A percentile compares a stretch with the other conserved stretches of the same genome.
These are phyloP conservation scores for Magnaporthiopsis incrustans DNA, from an alignment of 2,329 filamentous ascomycete species.

Conservation along the genomic window DNA sequence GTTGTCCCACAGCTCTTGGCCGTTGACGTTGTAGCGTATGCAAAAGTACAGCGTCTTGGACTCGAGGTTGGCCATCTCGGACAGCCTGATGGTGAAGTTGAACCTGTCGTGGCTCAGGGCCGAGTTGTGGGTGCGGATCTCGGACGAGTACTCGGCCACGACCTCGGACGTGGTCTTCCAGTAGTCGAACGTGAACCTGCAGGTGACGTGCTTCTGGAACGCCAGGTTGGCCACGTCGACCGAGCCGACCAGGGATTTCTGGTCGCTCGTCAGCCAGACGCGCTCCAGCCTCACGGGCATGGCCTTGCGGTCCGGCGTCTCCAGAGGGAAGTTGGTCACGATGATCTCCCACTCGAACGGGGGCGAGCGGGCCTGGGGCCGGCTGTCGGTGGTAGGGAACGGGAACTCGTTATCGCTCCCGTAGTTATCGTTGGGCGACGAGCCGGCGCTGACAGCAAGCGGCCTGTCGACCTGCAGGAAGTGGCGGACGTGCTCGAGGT, in stretches of 20 bases:
- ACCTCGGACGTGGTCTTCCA: constrained; percentile 99
- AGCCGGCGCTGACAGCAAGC: constrained; percentile 89
- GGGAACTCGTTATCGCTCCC: constrained; percentile 87
- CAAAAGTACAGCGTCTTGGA: constrained; percentile 90
- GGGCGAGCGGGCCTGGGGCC: constrained; percentile 27
- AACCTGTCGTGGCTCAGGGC: constrained; percentile 72
- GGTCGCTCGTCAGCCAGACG: constrained; percentile 79
- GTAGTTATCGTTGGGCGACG: constrained; percentile 82
- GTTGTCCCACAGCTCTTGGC: constrained; percentile 92
- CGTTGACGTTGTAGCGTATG: constrained; percentile 76
- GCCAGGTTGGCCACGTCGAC: constrained; percentile 81
- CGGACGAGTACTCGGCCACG: constrained; percentile 75
- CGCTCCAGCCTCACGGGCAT: constrained; percentile 74
- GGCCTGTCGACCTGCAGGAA: constrained; percentile 92
- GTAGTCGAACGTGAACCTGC: constrained; percentile 91
- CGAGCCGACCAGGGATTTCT: constrained; percentile 76
- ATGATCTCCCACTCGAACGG: constrained; percentile 82
- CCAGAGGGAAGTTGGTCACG: constrained; percentile 72
- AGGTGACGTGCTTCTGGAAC: constrained; percentile 83
- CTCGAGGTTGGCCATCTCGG: constrained; percentile 85
- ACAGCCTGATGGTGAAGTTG: constrained; percentile 86
- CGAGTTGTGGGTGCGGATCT: constrained; percentile 52
- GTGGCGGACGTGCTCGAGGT: constrained; percentile 91
- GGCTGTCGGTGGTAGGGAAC: constrained; percentile 44
- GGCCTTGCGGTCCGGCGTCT: constrained; percentile 52